Percentiles rank a stretch among this genome's conserved stretches.
Conservation (phyloP, 2,329 filamentous ascomycete species). For the Pseudocercospora musae region DNA sequence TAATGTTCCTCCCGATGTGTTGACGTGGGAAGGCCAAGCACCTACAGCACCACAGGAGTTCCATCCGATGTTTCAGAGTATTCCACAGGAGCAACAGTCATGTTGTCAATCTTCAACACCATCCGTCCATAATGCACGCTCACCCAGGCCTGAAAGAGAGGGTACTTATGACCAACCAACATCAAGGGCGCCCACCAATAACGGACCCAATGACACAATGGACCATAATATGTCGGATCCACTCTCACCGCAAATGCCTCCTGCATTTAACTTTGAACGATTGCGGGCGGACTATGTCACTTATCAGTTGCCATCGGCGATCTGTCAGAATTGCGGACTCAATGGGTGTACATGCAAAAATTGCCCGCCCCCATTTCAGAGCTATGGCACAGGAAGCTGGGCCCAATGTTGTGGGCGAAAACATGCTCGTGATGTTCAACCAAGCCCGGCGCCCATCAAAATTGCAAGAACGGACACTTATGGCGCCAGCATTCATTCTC, state of each 20-base stretch:
- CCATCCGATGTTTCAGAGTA: conserved; percentile 14
- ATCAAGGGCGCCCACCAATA: conserved; percentile 3
- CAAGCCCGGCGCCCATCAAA: conserved; percentile 18
- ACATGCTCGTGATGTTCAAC: conserved; percentile 30
- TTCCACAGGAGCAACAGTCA: conserved; percentile 17
- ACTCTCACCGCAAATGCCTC: conserved; percentile 9
- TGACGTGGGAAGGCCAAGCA: conserved; percentile 28
- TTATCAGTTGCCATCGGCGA: conserved; percentile 33
- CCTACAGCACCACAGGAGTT: conserved; percentile 26
- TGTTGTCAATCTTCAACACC: conserved; percentile 29
- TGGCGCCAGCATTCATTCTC: conserved; percentile 8
- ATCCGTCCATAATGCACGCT: conserved; percentile 10
- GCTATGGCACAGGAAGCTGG: conserved; percentile 31
- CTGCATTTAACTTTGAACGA: conserved; percentile 28
- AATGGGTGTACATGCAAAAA: conserved; percentile 34
- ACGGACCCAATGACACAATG: background rate
- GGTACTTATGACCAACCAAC: conserved; percentile 7
- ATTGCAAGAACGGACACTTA: conserved; percentile 17
- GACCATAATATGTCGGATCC: conserved; percentile 5
- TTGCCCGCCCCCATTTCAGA: conserved; percentile 35
- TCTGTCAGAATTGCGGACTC: conserved; percentile 36
- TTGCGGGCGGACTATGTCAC: conserved; percentile 28
- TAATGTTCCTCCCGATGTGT: conserved; percentile 20
- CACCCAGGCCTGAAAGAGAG: conserved; percentile 9
- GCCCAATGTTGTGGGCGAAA: conserved; percentile 35